Evolutionary conservation across 2,329 filamentous ascomycete species (phyloP).

Genomic region (Botrytis aclada): DNA sequence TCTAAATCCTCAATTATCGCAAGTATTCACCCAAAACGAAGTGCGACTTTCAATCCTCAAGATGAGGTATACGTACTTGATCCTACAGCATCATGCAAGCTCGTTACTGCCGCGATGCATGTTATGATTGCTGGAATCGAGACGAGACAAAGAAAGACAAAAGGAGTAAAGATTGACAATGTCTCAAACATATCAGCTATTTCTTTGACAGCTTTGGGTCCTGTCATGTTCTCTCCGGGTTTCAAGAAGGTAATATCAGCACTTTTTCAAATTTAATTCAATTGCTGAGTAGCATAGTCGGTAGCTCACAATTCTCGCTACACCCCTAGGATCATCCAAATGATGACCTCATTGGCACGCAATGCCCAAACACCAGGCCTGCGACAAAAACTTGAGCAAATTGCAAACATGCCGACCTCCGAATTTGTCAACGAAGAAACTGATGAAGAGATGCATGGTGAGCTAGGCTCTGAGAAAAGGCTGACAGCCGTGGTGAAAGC

Average conservation of each 20-base stretch:
- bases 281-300: slow-evolving; percentile 11
- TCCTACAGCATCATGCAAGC: slow-evolving; percentile 11
- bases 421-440: neutral
- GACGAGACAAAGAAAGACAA: neutral
- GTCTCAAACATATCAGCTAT: slow-evolving; percentile 16
- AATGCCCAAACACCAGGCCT: slow-evolving; percentile 18
- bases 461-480: slow-evolving; percentile 16
- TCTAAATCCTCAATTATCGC: neutral
- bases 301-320: slow-evolving; percentile 19
- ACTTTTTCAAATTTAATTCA: neutral
- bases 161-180: slow-evolving; percentile 23
- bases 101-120: slow-evolving; percentile 22
- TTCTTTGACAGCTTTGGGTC: slow-evolving; percentile 16
- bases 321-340: slow-evolving; percentile 12
- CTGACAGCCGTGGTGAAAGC: slow-evolving; percentile 26
- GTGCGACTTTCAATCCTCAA: neutral
- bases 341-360: slow-evolving; percentile 15
- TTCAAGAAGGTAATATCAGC: slow-evolving; percentile 31
- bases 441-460: neutral
- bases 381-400: slow-evolving; percentile 4
- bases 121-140: slow-evolving; percentile 22
- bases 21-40: neutral
- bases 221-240: slow-evolving; percentile 32
- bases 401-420: neutral
- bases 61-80: neutral